Conservation (phyloP, 164 flowering plant species). For the Vitis rupestris region DNA sequence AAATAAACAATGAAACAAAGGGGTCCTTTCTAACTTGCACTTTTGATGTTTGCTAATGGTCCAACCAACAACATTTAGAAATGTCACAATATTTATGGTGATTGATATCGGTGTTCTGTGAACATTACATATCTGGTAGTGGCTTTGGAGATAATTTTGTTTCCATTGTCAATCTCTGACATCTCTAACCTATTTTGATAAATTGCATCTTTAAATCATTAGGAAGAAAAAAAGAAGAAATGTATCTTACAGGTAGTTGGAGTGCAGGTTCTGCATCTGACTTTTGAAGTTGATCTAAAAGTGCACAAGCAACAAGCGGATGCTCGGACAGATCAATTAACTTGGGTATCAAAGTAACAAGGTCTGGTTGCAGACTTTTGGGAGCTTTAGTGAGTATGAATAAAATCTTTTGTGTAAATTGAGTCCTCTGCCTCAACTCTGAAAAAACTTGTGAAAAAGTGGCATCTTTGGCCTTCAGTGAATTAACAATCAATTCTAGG, state of each 20-base stretch:
- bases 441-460: slow-evolving; percentile 94
- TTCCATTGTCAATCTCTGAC: too few species aligned
- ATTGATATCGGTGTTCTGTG: too few species aligned
- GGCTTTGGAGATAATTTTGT: too few species aligned
- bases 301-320: slow-evolving; percentile 87
- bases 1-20: too few species aligned
- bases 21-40: too few species aligned
- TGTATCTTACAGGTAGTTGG: slow-evolving; percentile 65
- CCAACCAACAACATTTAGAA: too few species aligned
- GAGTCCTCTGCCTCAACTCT: slow-evolving; percentile 87
- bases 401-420: slow-evolving; percentile 90
- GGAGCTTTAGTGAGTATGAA: slow-evolving; percentile 97
- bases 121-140: too few species aligned
- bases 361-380: slow-evolving; percentile 85
- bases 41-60: too few species aligned
- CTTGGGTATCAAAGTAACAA: slow-evolving; percentile 88
- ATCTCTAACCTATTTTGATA: too few species aligned
- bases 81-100: too few species aligned
- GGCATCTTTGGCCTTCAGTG: slow-evolving; percentile 88
- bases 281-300: slow-evolving; percentile 83
- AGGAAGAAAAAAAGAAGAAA: neutral
- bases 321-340: slow-evolving; percentile 97
- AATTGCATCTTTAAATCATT: neutral
- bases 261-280: slow-evolving; percentile 83
- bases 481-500: slow-evolving; percentile 91